Evolutionary conservation across 2,329 filamentous ascomycete species (phyloP).

Genomic region (Ceratocystis destructans): DNA sequence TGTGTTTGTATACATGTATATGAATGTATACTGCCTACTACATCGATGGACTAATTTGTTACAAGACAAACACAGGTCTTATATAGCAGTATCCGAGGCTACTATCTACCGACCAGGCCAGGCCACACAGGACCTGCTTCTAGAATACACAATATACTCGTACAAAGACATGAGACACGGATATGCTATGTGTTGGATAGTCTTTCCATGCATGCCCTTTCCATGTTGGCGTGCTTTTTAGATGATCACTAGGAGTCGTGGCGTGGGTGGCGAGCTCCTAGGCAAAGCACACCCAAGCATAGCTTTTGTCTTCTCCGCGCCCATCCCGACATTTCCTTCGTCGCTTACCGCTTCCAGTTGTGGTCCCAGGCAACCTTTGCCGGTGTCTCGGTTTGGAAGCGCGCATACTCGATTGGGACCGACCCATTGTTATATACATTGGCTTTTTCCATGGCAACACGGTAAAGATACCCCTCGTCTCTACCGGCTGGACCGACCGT

Average conservation of each 20-base stretch:
- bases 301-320: not conserved
- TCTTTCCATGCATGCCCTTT: not conserved
- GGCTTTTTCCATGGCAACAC: conserved; percentile 82
- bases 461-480: conserved; percentile 61
- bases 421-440: conserved; percentile 58
- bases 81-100: not conserved
- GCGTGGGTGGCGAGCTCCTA: not conserved
- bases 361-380: conserved; percentile 76
- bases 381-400: conserved; percentile 73
- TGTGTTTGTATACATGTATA: too few relatives aligned
- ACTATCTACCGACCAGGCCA: not conserved
- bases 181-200: not conserved
- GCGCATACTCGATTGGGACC: conserved; percentile 83
- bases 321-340: not conserved
- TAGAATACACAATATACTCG: conserved; percentile 14
- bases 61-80: not conserved
- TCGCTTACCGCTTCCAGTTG: conserved; percentile 56
- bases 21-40: not conserved
- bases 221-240: not conserved
- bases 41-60: not conserved
- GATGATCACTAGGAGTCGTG: not conserved
- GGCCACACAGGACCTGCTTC: not conserved
- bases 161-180: not conserved
- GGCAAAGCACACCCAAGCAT: not conserved
- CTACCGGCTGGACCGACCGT: conserved; percentile 43